phyloP scores from a whole-genome alignment of 164 flowering plant genomes.

The Tetracentron sinense region DNA sequence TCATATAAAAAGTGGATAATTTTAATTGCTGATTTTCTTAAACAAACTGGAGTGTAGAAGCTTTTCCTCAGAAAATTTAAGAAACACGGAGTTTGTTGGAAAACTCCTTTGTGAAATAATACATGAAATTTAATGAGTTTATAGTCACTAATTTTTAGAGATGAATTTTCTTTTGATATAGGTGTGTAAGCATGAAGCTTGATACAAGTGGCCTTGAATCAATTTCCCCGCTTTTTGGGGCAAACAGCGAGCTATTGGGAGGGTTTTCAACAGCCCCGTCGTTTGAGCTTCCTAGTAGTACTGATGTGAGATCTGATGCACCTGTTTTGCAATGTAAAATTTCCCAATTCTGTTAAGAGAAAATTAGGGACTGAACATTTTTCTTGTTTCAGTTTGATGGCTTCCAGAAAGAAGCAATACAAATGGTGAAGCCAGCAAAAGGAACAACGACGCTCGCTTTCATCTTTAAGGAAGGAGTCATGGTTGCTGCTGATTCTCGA shows the following conservation, averaged over 20 bases:
- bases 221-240: constrained; percentile 22
- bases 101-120: no score
- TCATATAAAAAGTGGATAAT: no score
- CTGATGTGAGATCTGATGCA: constrained; percentile 46
- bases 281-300: constrained; percentile 49
- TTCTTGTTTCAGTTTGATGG: constrained; percentile 71
- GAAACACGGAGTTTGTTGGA: no score
- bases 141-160: not conserved
- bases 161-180: not conserved
- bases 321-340: not conserved
- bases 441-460: constrained; percentile 98
- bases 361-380: not conserved
- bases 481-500: constrained; percentile 99
- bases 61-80: no score
- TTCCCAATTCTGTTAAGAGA: not conserved
- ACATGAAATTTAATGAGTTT: not conserved
- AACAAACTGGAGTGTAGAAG: no score
- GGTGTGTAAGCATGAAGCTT: constrained; percentile 37
- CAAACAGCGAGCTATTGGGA: constrained; percentile 17
- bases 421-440: constrained; percentile 95
- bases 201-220: constrained; percentile 57
- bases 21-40: no score
- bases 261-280: constrained; percentile 42
- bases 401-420: constrained; percentile 75
- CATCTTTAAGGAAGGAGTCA: constrained; percentile 93